These are phyloP conservation scores for Magnolia officinalis DNA, from an alignment of 164 flowering plant species.

Conservation along the genomic window DNA sequence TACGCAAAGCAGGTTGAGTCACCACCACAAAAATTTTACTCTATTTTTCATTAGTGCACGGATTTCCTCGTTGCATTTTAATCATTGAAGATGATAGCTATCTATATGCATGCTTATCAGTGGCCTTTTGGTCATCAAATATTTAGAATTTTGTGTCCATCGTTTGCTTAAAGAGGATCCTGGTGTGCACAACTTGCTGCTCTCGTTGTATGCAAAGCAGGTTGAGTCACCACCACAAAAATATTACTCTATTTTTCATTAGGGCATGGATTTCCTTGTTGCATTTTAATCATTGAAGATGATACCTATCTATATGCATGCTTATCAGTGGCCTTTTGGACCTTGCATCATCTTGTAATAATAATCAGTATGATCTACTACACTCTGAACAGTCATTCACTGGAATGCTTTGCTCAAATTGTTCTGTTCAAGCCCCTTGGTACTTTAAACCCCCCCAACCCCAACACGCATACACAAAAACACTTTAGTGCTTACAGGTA, in stretches of 20 bases:
- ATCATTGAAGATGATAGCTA: background rate
- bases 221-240: constrained; percentile 23
- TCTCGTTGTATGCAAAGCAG: constrained; percentile 94
- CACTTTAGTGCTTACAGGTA: constrained; percentile 1
- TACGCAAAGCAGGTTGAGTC: constrained; percentile 84
- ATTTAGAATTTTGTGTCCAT: constrained; percentile 90
- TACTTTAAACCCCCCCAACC: background rate
- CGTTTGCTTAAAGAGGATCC: constrained; percentile 96
- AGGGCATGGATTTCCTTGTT: background rate
- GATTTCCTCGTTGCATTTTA: background rate
- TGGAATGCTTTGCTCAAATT: background rate
- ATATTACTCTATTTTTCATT: background rate
- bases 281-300: background rate
- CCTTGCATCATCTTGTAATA: background rate
- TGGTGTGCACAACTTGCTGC: constrained; percentile 92
- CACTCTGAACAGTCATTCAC: background rate
- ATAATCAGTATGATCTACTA: background rate
- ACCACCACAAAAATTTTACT: background rate
- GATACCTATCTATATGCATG: background rate
- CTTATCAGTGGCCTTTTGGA: no score
- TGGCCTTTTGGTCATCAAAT: constrained; percentile 54
- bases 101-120: background rate
- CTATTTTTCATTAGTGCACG: background rate
- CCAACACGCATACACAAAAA: background rate
- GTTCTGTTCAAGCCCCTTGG: background rate